These are phyloP conservation scores for Acanthamoeba royreba DNA, from an alignment of 208 protist species.

Conservation along the genomic window DNA sequence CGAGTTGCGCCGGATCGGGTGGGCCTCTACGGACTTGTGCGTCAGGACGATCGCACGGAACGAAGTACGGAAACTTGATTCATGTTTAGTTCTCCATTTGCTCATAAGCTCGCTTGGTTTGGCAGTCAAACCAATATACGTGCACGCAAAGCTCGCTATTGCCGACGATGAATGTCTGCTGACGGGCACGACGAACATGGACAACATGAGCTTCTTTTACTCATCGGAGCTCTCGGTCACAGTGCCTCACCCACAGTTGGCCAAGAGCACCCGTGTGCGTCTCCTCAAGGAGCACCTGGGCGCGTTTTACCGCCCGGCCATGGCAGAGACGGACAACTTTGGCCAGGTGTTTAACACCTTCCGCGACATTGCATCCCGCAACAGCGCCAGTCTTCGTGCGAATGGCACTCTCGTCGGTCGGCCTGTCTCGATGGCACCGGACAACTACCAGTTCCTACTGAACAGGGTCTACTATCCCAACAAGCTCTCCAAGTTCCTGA, in stretches of 20 bases:
- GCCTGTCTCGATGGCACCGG: constrained; percentile 53
- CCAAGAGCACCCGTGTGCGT: constrained; percentile 50
- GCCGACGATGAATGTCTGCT: constrained; percentile 56
- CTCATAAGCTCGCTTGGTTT: neutral
- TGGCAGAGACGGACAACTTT: constrained; percentile 53
- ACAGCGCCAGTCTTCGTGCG: constrained; percentile 49
- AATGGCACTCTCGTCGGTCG: constrained; percentile 56
- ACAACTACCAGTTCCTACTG: constrained; percentile 59
- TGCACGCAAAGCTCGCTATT: constrained; percentile 65
- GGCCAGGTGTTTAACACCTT: constrained; percentile 65
- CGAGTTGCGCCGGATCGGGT: constrained; percentile 64
- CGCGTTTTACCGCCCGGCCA: constrained; percentile 37
- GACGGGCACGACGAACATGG: constrained; percentile 67
- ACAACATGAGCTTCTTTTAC: constrained; percentile 72
- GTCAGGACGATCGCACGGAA: constrained; percentile 60
- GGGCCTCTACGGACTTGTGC: constrained; percentile 70
- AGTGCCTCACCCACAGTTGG: constrained; percentile 33
- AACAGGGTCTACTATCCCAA: constrained; percentile 68
- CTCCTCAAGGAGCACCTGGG: constrained; percentile 68
- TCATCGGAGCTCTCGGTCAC: constrained; percentile 63
- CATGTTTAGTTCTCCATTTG: neutral
- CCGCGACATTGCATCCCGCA: constrained; percentile 49
- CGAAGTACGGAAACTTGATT: constrained; percentile 7
- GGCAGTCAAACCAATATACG: constrained; percentile 68
- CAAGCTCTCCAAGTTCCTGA: constrained; percentile 61